A percentile compares a stretch with the other conserved stretches of the same genome.
Conservation (phyloP, 768 basidiomycete genomes). For the Rhizopogon salebrosus region DNA sequence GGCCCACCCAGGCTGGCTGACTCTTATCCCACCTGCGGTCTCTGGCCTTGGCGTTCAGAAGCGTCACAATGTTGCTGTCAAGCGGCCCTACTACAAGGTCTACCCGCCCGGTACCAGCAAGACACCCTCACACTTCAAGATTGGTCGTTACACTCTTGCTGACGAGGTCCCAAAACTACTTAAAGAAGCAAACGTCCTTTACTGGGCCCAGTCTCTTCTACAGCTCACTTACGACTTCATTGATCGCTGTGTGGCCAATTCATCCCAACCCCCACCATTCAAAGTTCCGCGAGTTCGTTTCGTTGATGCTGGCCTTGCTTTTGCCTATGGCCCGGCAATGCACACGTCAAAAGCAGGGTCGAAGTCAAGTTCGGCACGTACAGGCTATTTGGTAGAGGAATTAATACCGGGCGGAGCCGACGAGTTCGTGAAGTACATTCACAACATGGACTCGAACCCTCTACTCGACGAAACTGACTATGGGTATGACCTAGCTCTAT, state of each 20-base stretch:
- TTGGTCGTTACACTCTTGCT: not conserved
- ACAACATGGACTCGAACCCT: slow-evolving; percentile 15
- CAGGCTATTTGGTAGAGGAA: not conserved
- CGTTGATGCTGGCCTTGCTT: not conserved
- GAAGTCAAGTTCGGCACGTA: not conserved
- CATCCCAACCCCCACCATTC: not conserved
- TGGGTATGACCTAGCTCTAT: slow-evolving; percentile 10
- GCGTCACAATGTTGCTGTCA: not conserved
- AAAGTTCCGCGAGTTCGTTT: not conserved
- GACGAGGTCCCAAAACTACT: not conserved
- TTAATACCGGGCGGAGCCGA: slow-evolving; percentile 4
- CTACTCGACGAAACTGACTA: not conserved
- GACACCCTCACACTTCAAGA: not conserved
- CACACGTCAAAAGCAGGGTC: not conserved
- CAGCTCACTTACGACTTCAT: slow-evolving; percentile 4
- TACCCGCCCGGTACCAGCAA: not conserved
- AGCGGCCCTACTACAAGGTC: not conserved
- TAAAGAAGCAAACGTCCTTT: not conserved
- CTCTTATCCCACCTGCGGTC: not conserved
- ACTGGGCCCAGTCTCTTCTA: slow-evolving; percentile 2
- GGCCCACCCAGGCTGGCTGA: slow-evolving; percentile 2
- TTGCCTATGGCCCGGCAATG: not conserved
- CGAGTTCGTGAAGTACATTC: slow-evolving; percentile 20
- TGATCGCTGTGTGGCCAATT: not conserved
- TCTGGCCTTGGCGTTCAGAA: not conserved